Evolutionary conservation across 495 filamentous ascomycete species (phyloP).

Genomic region (Hyaloscypha hepaticicola): DNA sequence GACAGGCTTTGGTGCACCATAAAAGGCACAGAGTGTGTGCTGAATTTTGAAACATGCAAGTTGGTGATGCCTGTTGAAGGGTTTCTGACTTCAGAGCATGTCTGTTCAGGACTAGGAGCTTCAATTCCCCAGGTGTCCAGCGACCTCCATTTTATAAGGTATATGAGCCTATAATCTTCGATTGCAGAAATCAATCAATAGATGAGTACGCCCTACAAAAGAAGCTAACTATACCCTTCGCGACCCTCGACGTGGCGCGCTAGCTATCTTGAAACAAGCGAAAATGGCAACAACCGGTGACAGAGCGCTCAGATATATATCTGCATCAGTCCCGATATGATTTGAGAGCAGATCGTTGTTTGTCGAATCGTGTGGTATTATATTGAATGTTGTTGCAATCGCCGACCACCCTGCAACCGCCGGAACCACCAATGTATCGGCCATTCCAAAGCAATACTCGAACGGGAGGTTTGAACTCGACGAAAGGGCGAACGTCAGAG

Average conservation of each 20-base stretch:
- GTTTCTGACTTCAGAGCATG: too few relatives aligned
- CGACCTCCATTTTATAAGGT: neutral
- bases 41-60: too few relatives aligned
- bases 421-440: slow-evolving; percentile 18
- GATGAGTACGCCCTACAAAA: slow-evolving; percentile 3
- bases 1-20: too few relatives aligned
- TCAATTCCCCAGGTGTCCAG: neutral
- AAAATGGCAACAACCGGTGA: slow-evolving; percentile 8
- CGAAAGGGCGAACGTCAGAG: slow-evolving; percentile 8
- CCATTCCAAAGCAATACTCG: slow-evolving; percentile 19
- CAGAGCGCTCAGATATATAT: slow-evolving; percentile 9
- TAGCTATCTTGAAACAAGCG: slow-evolving; percentile 12
- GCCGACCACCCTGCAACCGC: slow-evolving; percentile 13
- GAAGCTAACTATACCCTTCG: slow-evolving; percentile 7
- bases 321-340: slow-evolving; percentile 5
- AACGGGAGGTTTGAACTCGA: slow-evolving; percentile 5
- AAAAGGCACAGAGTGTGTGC: too few relatives aligned
- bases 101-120: slow-evolving; percentile 1
- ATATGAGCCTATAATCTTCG: neutral
- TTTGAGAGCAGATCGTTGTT: slow-evolving; percentile 7
- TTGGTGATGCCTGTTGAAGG: too few relatives aligned
- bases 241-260: neutral
- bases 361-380: slow-evolving; percentile 7
- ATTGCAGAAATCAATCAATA: slow-evolving; percentile 1
- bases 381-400: slow-evolving; percentile 10